Evolutionary conservation across 441 rosid species (phyloP), one percentile per base, ranked within the genome.

Genomic region (Syzygium syzygioides): DNA sequence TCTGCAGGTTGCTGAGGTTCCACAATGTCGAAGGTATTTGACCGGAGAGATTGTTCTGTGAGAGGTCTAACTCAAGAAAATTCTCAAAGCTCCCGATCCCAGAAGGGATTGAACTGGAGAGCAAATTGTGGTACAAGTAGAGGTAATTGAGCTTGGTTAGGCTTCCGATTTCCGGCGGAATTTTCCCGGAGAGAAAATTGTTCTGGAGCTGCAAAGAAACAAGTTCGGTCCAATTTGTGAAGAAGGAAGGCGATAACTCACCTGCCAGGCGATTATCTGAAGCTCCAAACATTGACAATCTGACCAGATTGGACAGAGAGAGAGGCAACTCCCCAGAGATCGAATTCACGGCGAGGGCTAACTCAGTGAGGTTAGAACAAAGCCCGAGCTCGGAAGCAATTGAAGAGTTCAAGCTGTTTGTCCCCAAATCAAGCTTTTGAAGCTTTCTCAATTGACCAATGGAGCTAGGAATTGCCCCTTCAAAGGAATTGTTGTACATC

Each of bases 351-450:
- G 96, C 96, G 71, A 96, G 89, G 54, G 94, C 95, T 89, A 95
- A 79, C 87, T 17, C 93, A 20, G 94, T 91, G 87, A 95, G 95
- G 79, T 93, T 93, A 14, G 90, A 88, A 85, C 96, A 95, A 32
- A 90, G 87, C 25, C 98, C 93, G 68, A 96, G 91, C 89, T 95
- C 95, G 9, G 93, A n/a, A 85, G 96, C 96, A 53, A 96, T 90
- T 4, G 94, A 87, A 4, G 93, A 94, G 87, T 95, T 94, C 28
- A 96, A 92, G 85, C 10, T 4, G 88, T 90, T 96, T 7, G 12
- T 83, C 18, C 89, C 86, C 52, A 96, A 93, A 87, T 95, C 95
- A 48, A 97, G 93, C 18, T 0, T 34, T 85, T 89, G 87, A 84
- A 96, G 93, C 85, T 91, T 91, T 91, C 89, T 91, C 66, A 97